Evolutionary conservation across 179 eudicot species (phyloP), one percentile per base, ranked within the genome.

Genomic region (Pouteria campechiana): DNA sequence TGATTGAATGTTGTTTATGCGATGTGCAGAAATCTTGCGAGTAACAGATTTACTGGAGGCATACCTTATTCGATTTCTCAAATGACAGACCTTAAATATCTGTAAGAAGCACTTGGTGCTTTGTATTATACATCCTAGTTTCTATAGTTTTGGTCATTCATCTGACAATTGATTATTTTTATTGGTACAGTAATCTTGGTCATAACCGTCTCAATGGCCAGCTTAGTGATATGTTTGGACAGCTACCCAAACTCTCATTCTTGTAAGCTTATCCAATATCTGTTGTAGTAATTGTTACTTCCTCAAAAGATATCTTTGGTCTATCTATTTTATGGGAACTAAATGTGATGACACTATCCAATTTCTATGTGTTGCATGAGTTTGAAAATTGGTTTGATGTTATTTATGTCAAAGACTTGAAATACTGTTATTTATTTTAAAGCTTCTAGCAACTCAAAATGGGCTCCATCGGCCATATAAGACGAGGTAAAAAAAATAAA

Each of bases 41-140:
- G 48, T 31, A 78, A 74, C 54, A 62, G 38, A 52, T 68, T 78
- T 40, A 53, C 54, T 19, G 81, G 81, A 23, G 30, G 52, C 25
- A 52, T 78, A 39, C 86, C 86, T 20, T 78, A 61, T 46, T 78
- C 86, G 25, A 54, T 78, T 37, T 62, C 81, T 48, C 73, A 54
- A 42, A 71, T 78, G 76, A 71, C 46, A 22, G 48, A 25, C 52
- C 72, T 78, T 21, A 58, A 65, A 42, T 51, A 59, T 50, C 61
- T 78, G 86, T 78, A 60, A 78, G 78, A 24, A 31, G 16, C 25
- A 12, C 35, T 61, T 31, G 24, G 33, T 41, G 32, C 16, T 22
- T n/a, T 28, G 18, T 11, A 11, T 27, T 19, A 6, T 46, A 31
- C 16, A 17, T 36, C 7, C 17, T 46, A 17, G 14, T 2, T 53